Percentiles rank a stretch among this genome's conserved stretches.
Conservation (phyloP, 106 monocot genomes). For the Dioscorea zingiberensis region DNA sequence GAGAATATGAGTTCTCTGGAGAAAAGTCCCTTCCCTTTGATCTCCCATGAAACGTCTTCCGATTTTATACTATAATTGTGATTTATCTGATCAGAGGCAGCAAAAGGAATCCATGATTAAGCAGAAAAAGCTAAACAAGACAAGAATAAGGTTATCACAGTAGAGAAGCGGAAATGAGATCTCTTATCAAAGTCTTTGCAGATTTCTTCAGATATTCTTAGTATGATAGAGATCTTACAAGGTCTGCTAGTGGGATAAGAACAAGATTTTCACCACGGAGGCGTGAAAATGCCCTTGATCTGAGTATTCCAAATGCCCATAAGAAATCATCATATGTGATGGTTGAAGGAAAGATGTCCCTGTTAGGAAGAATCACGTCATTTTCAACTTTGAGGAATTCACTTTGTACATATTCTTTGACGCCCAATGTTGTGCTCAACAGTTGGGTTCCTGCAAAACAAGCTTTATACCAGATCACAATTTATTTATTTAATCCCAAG, state of each 20-base stretch:
- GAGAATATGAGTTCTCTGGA: constrained; percentile 67
- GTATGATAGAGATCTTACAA: constrained; percentile 35
- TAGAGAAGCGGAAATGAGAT: not conserved
- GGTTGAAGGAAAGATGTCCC: constrained; percentile 53
- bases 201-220: not conserved
- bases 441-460: constrained; percentile 79
- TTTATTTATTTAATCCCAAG: too few relatives aligned
- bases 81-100: constrained; percentile 48
- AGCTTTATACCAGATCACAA: not conserved
- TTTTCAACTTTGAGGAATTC: constrained; percentile 72
- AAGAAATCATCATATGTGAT: constrained; percentile 61
- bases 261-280: constrained; percentile 83
- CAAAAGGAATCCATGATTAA: not conserved
- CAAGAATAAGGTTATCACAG: not conserved
- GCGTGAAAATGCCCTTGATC: constrained; percentile 84
- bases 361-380: constrained; percentile 57
- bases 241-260: constrained; percentile 84
- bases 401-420: constrained; percentile 67
- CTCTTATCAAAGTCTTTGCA: too few relatives aligned
- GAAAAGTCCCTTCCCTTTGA: constrained; percentile 80
- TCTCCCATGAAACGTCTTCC: constrained; percentile 72
- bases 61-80: constrained; percentile 50
- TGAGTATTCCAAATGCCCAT: constrained; percentile 87
- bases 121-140: not conserved
- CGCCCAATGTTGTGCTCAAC: constrained; percentile 65